Evolutionary conservation across 495 filamentous ascomycete genomes (phyloP), one percentile per base, ranked within the genome.

Genomic region (Neurospora sp.): DNA sequence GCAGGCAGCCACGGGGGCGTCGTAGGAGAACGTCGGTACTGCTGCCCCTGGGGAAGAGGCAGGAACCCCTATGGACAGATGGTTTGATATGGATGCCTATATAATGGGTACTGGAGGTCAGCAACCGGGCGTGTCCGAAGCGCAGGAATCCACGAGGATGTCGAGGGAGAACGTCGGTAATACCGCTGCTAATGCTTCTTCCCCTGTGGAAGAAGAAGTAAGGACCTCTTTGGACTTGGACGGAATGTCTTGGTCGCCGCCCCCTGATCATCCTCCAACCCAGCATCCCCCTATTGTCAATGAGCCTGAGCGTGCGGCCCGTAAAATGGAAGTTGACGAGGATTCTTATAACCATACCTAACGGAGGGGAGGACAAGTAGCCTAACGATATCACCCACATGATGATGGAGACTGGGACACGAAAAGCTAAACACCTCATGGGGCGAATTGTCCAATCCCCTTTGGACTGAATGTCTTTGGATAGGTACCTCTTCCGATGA

Each of bases 311-410:
- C 88, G 94, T 14, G 93, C 96, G 7, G 92, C 92, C 41, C 88
- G 96, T 10, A 96, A 97, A 80, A 96, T 99, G 90, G 96, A 98
- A 27, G 91, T 98, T 59, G 96, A 98, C 78, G 95, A 99, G 80
- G 90, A 97, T 73, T 31, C 27, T 31, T 97, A 99, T 74, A 87
- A 90, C 75, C 95, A 97, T 80, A 37, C 35, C 35, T 37, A 94
- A 96, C 75, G 93, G 93, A 39, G 94, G 97, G 74, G 90, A 97
- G 69, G 94, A 97, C 81, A 88, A 90, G 78, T 35, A 35, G 31
- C 31, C 31, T 35, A 35, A 35, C 31, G 0, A 35, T 5, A 35
- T 35, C 31, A 35, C 31, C 31, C 31, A 35, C 31, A 5, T 35
- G 31, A 35, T 35, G 31, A 35, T 35, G 31, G 31, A 35, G 31